Conservation (phyloP, 1,139 yeast species). For the Williopsis jadinii region DNA sequence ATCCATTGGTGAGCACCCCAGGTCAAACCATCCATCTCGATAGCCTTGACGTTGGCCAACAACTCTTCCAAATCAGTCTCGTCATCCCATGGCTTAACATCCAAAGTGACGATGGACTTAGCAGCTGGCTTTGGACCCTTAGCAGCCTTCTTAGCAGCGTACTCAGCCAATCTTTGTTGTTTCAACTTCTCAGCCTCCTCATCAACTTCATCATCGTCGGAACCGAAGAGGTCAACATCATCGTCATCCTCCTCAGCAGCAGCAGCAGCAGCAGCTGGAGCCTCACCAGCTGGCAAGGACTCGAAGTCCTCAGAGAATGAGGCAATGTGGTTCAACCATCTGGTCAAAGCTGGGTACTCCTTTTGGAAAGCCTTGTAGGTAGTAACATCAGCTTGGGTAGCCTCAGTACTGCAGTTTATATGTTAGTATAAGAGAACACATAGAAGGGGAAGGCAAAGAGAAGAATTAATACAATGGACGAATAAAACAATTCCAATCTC, state of each 20-base stretch:
- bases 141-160: slow-evolving; percentile 95
- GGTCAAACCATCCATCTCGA: slow-evolving; percentile 84
- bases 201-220: slow-evolving; percentile 91
- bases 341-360: slow-evolving; percentile 88
- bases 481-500: background rate
- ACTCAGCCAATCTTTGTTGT: slow-evolving; percentile 96
- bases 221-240: slow-evolving; percentile 92
- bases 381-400: slow-evolving; percentile 94
- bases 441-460: background rate
- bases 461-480: slow-evolving; percentile 1
- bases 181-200: slow-evolving; percentile 95
- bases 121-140: slow-evolving; percentile 98
- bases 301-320: slow-evolving; percentile 82
- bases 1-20: slow-evolving; percentile 99
- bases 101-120: slow-evolving; percentile 92
- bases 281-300: slow-evolving; percentile 76
- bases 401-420: slow-evolving; percentile 49
- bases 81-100: slow-evolving; percentile 99
- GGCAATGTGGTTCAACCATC: slow-evolving; percentile 99
- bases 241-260: slow-evolving; percentile 79
- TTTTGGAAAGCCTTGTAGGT: slow-evolving; percentile 93
- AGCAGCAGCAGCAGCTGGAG: slow-evolving; percentile 49
- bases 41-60: slow-evolving; percentile 75
- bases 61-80: slow-evolving; percentile 92
- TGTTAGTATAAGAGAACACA: slow-evolving; percentile 3